Evolutionary conservation across 345 rosid species (phyloP).

Genomic region (Bretschneidera sinensis): DNA sequence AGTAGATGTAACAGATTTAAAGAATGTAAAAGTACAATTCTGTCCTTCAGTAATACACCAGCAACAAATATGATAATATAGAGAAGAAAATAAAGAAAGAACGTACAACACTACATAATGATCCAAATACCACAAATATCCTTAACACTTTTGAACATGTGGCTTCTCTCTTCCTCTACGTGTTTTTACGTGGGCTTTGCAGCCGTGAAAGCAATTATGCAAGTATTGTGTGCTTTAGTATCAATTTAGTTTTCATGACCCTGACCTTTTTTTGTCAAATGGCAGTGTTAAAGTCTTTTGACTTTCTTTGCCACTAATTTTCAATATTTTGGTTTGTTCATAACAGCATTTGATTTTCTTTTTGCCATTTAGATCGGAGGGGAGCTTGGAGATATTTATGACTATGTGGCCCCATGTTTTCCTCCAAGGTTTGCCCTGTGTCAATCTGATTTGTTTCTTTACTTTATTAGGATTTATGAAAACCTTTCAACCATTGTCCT

Average conservation of each 20-base stretch:
- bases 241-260: neutral
- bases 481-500: neutral
- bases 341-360: constrained; percentile 15
- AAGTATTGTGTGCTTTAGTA: neutral
- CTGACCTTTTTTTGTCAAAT: too few species aligned
- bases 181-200: too few species aligned
- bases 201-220: too few species aligned
- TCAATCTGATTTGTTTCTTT: neutral
- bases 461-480: constrained; percentile 1
- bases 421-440: constrained; percentile 66
- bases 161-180: too few species aligned
- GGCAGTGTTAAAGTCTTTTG: neutral
- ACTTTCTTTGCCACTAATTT: neutral
- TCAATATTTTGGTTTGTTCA: neutral
- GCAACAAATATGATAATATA: too few species aligned
- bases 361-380: constrained; percentile 73
- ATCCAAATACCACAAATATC: too few species aligned
- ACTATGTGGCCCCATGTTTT: constrained; percentile 97
- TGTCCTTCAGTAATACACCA: too few species aligned
- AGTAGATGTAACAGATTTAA: too few species aligned
- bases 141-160: too few species aligned
- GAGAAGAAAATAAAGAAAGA: too few species aligned
- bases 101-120: too few species aligned
- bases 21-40: too few species aligned
- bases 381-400: constrained; percentile 99